Evolutionary conservation across 495 filamentous ascomycete genomes (phyloP).

Genomic region (Neurospora sp.): DNA sequence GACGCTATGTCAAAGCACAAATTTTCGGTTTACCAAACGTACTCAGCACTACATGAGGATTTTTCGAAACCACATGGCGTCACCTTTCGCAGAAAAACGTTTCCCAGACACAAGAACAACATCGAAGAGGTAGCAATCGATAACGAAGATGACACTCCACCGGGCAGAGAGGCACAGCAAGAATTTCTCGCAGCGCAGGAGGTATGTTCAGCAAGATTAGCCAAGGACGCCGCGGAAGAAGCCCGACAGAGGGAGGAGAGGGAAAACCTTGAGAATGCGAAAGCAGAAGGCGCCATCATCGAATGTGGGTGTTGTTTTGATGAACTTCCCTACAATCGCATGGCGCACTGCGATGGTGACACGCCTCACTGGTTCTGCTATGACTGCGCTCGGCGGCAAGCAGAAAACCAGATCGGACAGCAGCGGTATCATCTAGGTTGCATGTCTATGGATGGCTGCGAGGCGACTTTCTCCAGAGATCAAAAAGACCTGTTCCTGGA

Average conservation of each 20-base stretch:
- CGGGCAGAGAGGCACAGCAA: constrained; percentile 10
- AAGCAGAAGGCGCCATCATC: constrained; percentile 37
- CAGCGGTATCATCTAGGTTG: constrained; percentile 49
- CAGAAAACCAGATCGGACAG: constrained; percentile 57
- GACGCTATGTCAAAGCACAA: constrained; percentile 5
- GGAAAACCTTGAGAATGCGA: constrained; percentile 32
- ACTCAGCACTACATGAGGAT: constrained; percentile 18
- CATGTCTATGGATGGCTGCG: constrained; percentile 41
- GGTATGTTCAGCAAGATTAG: constrained; percentile 8
- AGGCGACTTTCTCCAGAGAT: constrained; percentile 28
- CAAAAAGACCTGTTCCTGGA: constrained; percentile 50
- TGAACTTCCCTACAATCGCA: constrained; percentile 52
- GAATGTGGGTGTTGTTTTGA: constrained; percentile 66
- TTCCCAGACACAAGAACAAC: constrained; percentile 4
- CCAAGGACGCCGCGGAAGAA: constrained; percentile 18
- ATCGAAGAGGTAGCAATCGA: constrained; percentile 14
- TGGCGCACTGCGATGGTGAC: constrained; percentile 54
- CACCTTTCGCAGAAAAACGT: background rate
- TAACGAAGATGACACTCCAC: background rate
- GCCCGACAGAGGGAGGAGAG: constrained; percentile 27
- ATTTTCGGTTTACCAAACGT: constrained; percentile 20
- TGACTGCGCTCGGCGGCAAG: constrained; percentile 50
- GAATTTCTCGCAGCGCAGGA: constrained; percentile 21
- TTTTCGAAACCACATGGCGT: constrained; percentile 4
- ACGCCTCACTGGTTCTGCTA: constrained; percentile 52